A percentile compares a stretch with the other conserved stretches of the same genome.
These are phyloP conservation scores for Trichoderma koningii DNA, from an alignment of 2,329 filamentous ascomycete genomes.

Conservation along the genomic window DNA sequence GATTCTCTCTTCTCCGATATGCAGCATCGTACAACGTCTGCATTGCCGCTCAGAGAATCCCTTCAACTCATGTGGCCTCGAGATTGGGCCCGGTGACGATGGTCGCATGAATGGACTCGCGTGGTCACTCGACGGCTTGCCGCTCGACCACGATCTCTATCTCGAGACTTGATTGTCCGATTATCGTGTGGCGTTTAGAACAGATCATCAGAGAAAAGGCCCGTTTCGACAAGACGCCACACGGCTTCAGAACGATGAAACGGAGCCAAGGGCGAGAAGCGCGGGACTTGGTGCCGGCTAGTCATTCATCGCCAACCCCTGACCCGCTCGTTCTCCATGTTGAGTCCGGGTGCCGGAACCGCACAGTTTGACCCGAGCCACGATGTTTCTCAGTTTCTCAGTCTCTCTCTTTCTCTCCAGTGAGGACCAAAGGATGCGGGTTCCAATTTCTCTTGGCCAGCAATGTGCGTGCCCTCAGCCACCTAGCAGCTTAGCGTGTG, in stretches of 20 bases:
- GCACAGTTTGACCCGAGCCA: background rate
- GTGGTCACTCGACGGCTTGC: background rate
- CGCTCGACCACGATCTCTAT: background rate
- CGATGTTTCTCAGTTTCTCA: background rate
- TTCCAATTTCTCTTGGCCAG: slow-evolving; percentile 4
- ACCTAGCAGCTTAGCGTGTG: background rate
- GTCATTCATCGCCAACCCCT: slow-evolving; percentile 22
- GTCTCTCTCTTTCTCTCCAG: background rate
- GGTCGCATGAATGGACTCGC: slow-evolving; percentile 9
- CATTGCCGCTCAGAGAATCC: slow-evolving; percentile 16
- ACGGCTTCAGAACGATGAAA: slow-evolving; percentile 24
- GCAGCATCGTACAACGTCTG: slow-evolving; percentile 27
- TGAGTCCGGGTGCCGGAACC: background rate
- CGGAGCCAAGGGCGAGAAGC: slow-evolving; percentile 16
- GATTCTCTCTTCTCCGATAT: background rate
- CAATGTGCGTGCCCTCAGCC: background rate
- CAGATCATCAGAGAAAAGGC: background rate
- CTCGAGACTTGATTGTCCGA: background rate
- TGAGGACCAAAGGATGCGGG: background rate
- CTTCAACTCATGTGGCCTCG: background rate
- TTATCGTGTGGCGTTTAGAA: slow-evolving; percentile 18
- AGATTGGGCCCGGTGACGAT: slow-evolving; percentile 6
- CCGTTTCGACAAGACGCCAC: slow-evolving; percentile 20
- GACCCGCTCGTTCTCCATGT: background rate
- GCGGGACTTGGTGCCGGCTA: slow-evolving; percentile 12